Percentiles rank a stretch among this genome's conserved stretches.
Conservation (phyloP, 306 rosid genomes). For the Casuarina cunninghamiana region DNA sequence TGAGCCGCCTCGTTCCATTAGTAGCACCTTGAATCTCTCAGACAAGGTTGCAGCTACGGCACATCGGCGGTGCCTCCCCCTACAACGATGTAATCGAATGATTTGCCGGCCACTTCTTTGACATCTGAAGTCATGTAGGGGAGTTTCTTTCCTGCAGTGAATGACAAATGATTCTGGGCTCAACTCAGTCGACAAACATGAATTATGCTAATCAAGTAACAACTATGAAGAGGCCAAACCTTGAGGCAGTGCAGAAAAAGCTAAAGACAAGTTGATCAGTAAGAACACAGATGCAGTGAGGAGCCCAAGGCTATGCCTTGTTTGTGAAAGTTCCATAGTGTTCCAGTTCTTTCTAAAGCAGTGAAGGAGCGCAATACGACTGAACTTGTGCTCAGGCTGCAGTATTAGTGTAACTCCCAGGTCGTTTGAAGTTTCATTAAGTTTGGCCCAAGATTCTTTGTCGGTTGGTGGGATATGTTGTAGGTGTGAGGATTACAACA, state of each 20-base stretch:
- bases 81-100: no score
- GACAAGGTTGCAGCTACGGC: no score
- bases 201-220: not conserved
- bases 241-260: slow-evolving; percentile 42
- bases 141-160: no score
- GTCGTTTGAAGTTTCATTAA: slow-evolving; percentile 39
- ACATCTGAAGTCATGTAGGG: no score
- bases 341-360: slow-evolving; percentile 16
- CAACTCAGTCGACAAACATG: not conserved
- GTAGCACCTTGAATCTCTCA: no score
- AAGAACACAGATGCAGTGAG: slow-evolving; percentile 1
- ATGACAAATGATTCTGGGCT: no score
- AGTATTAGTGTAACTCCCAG: slow-evolving; percentile 28
- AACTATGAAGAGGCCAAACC: slow-evolving; percentile 31
- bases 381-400: slow-evolving; percentile 26
- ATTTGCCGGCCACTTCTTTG: no score
- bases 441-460: not conserved
- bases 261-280: slow-evolving; percentile 21
- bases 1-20: no score
- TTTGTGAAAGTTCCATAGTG: not conserved
- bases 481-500: slow-evolving; percentile 5
- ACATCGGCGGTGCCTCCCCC: no score
- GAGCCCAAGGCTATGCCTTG: slow-evolving; percentile 23
- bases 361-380: slow-evolving; percentile 34
- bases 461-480: no score